Evolutionary conservation across 2,329 filamentous ascomycete genomes (phyloP), one percentile per base, ranked within the genome.

Genomic region (Hypoxylon sp.): DNA sequence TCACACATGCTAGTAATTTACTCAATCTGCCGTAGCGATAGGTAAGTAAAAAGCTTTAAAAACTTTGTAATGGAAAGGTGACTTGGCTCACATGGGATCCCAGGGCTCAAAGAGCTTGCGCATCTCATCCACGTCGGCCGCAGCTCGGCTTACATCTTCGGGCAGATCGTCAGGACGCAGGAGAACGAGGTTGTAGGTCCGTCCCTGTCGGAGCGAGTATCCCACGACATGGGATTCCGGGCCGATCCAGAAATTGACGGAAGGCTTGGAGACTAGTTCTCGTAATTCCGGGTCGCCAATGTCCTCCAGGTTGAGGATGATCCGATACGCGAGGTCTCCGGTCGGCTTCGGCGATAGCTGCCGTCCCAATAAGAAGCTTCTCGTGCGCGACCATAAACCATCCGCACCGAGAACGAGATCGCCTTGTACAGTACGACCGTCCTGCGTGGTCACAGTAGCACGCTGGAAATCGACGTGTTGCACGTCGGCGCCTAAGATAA

Each of bases 321-420:
- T 78, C 4, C 85, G 81, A 72, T 87, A 88, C 1, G 85, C 85
- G 28, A 87, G 73, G 71, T 88, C 85, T 0, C 85, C 85, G 0
- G 85, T 87, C 50, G 81, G 78, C 12, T 80, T 73, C 1, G 85
- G 83, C 0, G 82, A 80, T 66, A 83, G 79, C 0, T 76, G 71
- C 11, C 74, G 73, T 2, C 80, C 79, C 5, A 85, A 70, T n/a
- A 87, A 75, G 5, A 77, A 73, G 56, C 82, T 79, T 3, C 84
- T 80, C 53, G 79, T 80, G 40, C 72, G 62, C 7, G 78, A 80
- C 72, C 81, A 82, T 44, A 84, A 77, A 1, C 83, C 83, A 69
- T 85, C 83, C 4, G 82, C 79, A n/a, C 81, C 82, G 52, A 85
- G 75, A 4, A 85, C 71, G 1, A 84, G 70, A 65, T 85, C 82